A percentile compares a stretch with the other conserved stretches of the same genome.
Conservation (phyloP, 2,329 filamentous ascomycete genomes). For the Cladosporium sp. region DNA sequence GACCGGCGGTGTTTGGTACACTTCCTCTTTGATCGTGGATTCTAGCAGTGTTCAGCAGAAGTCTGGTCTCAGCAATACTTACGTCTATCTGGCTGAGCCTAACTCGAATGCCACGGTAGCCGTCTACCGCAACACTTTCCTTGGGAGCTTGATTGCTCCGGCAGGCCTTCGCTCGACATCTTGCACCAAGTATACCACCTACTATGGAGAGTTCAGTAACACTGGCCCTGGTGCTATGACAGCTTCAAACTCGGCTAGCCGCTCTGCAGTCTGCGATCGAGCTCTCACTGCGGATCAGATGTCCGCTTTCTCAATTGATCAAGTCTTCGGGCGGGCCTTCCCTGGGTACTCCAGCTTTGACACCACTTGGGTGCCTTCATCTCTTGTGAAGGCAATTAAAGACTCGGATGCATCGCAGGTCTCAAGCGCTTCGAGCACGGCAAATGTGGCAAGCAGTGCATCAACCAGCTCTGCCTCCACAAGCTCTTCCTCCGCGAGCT, state of each 20-base stretch:
- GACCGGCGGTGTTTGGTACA: constrained; percentile 13
- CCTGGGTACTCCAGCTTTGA: constrained; percentile 31
- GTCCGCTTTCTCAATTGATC: constrained; percentile 32
- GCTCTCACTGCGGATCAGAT: constrained; percentile 33
- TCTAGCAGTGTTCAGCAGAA: constrained; percentile 12
- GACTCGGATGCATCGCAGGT: constrained; percentile 29
- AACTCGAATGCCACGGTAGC: constrained; percentile 39
- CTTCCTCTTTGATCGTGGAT: constrained; percentile 12
- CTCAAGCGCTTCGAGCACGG: constrained; percentile 5
- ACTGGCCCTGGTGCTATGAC: constrained; percentile 40
- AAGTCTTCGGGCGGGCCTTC: constrained; percentile 35
- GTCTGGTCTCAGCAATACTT: constrained; percentile 27
- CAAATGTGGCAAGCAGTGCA: background rate
- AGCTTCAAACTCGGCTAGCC: constrained; percentile 27
- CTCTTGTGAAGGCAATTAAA: constrained; percentile 32
- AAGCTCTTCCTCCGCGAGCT: too few relatives aligned
- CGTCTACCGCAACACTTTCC: constrained; percentile 38
- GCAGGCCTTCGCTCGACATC: constrained; percentile 33
- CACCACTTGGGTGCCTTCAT: constrained; percentile 37
- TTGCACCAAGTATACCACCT: constrained; percentile 8
- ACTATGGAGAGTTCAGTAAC: constrained; percentile 41
- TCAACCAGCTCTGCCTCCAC: background rate
- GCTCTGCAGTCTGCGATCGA: constrained; percentile 30
- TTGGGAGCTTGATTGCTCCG: constrained; percentile 37
- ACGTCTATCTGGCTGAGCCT: constrained; percentile 41